Evolutionary conservation across 345 rosid genomes (phyloP).

Genomic region (Salix viminalis): DNA sequence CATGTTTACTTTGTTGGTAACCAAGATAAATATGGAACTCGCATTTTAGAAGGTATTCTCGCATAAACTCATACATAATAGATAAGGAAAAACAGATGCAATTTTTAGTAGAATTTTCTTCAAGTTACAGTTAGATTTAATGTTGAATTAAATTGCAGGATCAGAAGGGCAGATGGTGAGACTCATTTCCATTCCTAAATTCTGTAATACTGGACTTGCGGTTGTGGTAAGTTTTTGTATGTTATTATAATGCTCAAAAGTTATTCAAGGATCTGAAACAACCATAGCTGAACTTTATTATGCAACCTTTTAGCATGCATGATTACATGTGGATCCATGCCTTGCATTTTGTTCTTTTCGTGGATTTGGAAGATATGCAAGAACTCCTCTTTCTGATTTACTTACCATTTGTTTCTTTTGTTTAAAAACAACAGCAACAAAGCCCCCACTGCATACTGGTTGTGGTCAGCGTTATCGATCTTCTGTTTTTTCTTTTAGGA

Average conservation of each 20-base stretch:
- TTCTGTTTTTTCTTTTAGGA: neutral
- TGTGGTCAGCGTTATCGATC: neutral
- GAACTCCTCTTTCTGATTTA: neutral
- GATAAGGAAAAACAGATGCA: neutral
- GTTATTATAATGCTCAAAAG: neutral
- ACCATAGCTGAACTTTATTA: neutral
- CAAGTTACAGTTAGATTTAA: conserved; percentile 1
- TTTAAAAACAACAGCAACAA: neutral
- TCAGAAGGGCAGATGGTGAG: conserved; percentile 70
- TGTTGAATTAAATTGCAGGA: conserved; percentile 43
- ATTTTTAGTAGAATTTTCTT: neutral
- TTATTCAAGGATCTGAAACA: neutral
- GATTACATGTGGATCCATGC: neutral
- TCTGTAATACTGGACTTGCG: conserved; percentile 71
- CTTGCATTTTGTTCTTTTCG: neutral
- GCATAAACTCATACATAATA: neutral
- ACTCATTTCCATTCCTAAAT: conserved; percentile 72
- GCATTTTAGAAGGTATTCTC: conserved; percentile 54
- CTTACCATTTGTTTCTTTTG: neutral
- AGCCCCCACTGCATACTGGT: neutral
- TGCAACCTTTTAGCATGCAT: neutral
- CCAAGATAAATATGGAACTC: conserved; percentile 65
- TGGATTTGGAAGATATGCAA: neutral
- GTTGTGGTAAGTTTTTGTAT: conserved; percentile 56
- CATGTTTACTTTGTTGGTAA: conserved; percentile 91